Conservation (phyloP, 441 rosid genomes). For the Kokia cookei region DNA sequence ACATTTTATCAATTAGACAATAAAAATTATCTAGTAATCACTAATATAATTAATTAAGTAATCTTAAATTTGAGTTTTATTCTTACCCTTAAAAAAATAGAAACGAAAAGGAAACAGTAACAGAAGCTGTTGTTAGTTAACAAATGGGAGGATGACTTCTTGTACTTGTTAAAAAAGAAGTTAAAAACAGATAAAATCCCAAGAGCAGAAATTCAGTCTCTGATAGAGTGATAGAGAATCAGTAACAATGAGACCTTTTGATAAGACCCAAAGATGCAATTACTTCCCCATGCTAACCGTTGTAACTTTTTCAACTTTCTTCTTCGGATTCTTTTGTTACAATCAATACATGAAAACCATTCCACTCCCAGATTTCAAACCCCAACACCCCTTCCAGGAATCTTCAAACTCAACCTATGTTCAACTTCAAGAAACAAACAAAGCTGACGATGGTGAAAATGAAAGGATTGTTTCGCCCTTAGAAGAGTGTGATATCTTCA, state of each 20-base stretch:
- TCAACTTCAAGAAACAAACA: not conserved
- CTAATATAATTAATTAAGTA: too few species aligned
- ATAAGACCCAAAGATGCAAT: not conserved
- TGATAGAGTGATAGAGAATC: too few species aligned
- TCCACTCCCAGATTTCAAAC: not conserved
- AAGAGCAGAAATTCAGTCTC: too few species aligned
- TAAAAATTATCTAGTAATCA: too few species aligned
- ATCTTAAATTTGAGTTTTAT: too few species aligned
- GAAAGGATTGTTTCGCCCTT: not conserved
- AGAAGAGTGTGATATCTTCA: conserved; percentile 33
- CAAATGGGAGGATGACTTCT: too few species aligned
- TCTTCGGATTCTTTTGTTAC: conserved; percentile 7
- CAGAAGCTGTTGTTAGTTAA: too few species aligned
- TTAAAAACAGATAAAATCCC: too few species aligned
- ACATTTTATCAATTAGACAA: too few species aligned
- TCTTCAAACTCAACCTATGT: not conserved
- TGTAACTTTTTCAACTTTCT: not conserved
- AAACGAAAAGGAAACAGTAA: too few species aligned
- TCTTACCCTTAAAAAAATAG: too few species aligned
- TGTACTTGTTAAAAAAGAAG: too few species aligned
- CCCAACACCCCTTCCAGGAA: not conserved
- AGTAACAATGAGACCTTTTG: not conserved
- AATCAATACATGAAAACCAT: not conserved
- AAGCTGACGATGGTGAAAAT: not conserved
- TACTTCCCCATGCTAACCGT: not conserved